phyloP scores from a whole-genome alignment of 179 eudicot species.

The Vitellaria paradoxa region DNA sequence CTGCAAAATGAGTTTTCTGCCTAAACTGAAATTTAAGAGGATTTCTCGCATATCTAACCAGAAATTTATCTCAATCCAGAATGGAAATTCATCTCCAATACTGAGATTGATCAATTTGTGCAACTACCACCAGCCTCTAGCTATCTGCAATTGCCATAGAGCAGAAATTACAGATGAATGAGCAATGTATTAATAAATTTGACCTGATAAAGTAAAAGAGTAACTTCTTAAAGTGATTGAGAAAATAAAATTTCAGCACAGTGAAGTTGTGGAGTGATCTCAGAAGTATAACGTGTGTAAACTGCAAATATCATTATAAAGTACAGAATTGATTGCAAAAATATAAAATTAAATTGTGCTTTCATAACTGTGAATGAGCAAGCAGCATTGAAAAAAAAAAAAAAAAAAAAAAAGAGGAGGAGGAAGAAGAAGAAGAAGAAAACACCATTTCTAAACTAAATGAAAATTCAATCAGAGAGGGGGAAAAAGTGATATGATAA shows the following conservation, averaged over 20 bases:
- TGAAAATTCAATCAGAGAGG: too few relatives aligned
- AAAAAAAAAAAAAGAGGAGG: background rate
- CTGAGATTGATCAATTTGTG: background rate
- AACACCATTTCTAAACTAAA: too few relatives aligned
- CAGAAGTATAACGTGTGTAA: background rate
- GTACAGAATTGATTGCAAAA: background rate
- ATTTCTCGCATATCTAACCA: slow-evolving; percentile 7
- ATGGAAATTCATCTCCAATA: slow-evolving; percentile 5
- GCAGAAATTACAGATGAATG: background rate
- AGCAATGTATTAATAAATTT: background rate
- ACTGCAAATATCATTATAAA: background rate
- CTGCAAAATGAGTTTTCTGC: slow-evolving; percentile 7
- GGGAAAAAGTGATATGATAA: too few relatives aligned
- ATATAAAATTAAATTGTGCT: background rate
- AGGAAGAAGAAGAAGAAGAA: background rate
- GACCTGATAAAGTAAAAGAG: background rate
- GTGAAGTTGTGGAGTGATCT: background rate
- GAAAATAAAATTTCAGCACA: background rate
- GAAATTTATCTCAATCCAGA: background rate
- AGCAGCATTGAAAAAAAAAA: background rate
- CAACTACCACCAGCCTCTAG: slow-evolving; percentile 1
- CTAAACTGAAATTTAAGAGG: background rate
- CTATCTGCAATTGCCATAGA: slow-evolving; percentile 9
- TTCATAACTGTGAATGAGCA: background rate
- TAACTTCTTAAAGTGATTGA: background rate